Evolutionary conservation across 148 eudicot species (phyloP).

Genomic region (Fallopia convolvulus): DNA sequence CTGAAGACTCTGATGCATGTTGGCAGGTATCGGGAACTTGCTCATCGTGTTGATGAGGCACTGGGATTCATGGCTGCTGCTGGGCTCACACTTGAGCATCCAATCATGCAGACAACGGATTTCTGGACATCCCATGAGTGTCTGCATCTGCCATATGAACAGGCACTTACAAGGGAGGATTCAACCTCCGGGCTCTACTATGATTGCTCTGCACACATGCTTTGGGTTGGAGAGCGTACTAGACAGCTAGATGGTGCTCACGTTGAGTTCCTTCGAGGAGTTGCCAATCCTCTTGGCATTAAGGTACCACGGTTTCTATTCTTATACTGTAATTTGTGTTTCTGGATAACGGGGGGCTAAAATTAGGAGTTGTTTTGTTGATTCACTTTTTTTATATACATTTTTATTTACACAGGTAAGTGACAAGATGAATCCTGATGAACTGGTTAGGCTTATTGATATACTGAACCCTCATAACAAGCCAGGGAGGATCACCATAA

Average conservation of each 20-base stretch:
- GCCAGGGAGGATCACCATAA: slow-evolving; percentile 80
- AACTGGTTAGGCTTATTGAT: slow-evolving; percentile 76
- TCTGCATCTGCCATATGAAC: slow-evolving; percentile 80
- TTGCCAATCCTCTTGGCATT: slow-evolving; percentile 90
- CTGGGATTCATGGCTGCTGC: slow-evolving; percentile 95
- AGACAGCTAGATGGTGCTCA: slow-evolving; percentile 95
- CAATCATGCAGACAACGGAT: slow-evolving; percentile 71
- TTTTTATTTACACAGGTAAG: slow-evolving; percentile 47
- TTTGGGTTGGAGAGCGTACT: slow-evolving; percentile 94
- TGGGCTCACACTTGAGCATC: slow-evolving; percentile 76
- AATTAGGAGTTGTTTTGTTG: not conserved
- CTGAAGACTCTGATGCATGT: not conserved
- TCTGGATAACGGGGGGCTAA: not conserved
- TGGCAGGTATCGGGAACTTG: slow-evolving; percentile 78
- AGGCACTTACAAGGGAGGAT: slow-evolving; percentile 74
- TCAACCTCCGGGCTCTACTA: slow-evolving; percentile 82
- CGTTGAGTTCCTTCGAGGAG: slow-evolving; percentile 80
- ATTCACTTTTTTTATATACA: not conserved
- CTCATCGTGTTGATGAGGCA: slow-evolving; percentile 84
- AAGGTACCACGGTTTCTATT: slow-evolving; percentile 38
- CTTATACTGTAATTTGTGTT: not conserved
- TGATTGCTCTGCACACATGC: slow-evolving; percentile 91
- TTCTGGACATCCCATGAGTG: slow-evolving; percentile 99
- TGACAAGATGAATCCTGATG: slow-evolving; percentile 87
- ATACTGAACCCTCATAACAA: slow-evolving; percentile 81